phyloP scores from a whole-genome alignment of 805 yeast species.

The Barnettozyma wickerhamii region DNA sequence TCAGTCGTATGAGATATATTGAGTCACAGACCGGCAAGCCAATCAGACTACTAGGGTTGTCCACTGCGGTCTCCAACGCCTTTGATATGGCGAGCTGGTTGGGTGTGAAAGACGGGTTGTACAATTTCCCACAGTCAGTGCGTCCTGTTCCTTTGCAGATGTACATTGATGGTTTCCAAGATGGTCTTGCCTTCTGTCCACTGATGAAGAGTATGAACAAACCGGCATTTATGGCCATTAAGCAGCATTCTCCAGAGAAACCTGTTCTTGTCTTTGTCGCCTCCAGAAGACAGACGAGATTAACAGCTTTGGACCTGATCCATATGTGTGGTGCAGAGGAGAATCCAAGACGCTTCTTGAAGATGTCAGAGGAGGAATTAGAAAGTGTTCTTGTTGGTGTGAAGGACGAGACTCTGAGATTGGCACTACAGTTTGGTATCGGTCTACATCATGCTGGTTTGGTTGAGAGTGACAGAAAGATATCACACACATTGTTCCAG shows the following conservation, averaged over 20 bases:
- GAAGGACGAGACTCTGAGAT: conserved; percentile 74
- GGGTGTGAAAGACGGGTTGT: conserved; percentile 90
- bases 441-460: conserved; percentile 98
- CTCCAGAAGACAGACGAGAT: conserved; percentile 90
- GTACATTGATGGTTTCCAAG: conserved; percentile 80
- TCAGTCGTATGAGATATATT: conserved; percentile 89
- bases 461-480: conserved; percentile 82
- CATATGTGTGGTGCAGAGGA: conserved; percentile 61
- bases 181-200: conserved; percentile 74
- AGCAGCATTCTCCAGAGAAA: conserved; percentile 61
- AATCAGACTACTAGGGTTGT: conserved; percentile 85
- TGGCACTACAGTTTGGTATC: conserved; percentile 75
- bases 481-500: conserved; percentile 81
- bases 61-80: conserved; percentile 91
- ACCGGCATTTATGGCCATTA: conserved; percentile 70
- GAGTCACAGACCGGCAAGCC: conserved; percentile 90
- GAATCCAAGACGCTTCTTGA: conserved; percentile 56
- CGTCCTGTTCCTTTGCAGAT: conserved; percentile 94
- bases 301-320: conserved; percentile 71
- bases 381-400: conserved; percentile 60
- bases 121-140: conserved; percentile 91
- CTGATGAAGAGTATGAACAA: conserved; percentile 68
- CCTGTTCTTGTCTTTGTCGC: conserved; percentile 98
- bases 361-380: conserved; percentile 46
- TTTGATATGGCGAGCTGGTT: conserved; percentile 93